A percentile compares a stretch with the other conserved stretches of the same genome.
Conservation (phyloP, 768 basidiomycete species). For the Trametes cubensis region DNA sequence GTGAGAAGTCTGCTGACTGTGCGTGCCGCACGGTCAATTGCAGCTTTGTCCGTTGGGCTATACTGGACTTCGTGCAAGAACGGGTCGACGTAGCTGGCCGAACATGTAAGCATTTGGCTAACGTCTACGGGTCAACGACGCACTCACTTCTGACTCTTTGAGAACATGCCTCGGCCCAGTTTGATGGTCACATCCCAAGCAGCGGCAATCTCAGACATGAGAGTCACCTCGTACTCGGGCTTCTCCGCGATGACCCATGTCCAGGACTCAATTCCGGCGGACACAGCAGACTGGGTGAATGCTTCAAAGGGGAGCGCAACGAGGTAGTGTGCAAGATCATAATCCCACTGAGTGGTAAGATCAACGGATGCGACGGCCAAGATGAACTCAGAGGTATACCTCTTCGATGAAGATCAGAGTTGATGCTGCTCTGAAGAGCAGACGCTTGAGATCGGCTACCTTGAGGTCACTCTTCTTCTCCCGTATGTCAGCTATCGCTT, state of each 20-base stretch:
- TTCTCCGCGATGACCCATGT: conserved; percentile 93
- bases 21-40: conserved; percentile 70
- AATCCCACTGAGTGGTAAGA: conserved; percentile 65
- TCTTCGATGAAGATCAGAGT: conserved; percentile 70
- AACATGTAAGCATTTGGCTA: conserved; percentile 12
- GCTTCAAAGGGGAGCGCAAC: conserved; percentile 88
- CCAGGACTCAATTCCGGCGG: conserved; percentile 92
- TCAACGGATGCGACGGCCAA: background rate
- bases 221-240: conserved; percentile 75
- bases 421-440: conserved; percentile 87
- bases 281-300: conserved; percentile 83
- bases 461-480: conserved; percentile 73
- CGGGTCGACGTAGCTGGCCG: conserved; percentile 80
- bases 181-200: conserved; percentile 87
- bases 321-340: conserved; percentile 83
- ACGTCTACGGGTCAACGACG: background rate
- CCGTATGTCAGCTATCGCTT: conserved; percentile 67
- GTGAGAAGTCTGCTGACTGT: conserved; percentile 75
- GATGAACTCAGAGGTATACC: conserved; percentile 39
- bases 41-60: conserved; percentile 85
- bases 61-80: conserved; percentile 86
- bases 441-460: conserved; percentile 79
- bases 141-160: conserved; percentile 74
- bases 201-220: conserved; percentile 84
- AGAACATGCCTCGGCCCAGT: conserved; percentile 82